Evolutionary conservation across 352 stramenopile species (phyloP), one percentile per base, ranked within the genome.

Genomic region (Thalassiosira hispida): DNA sequence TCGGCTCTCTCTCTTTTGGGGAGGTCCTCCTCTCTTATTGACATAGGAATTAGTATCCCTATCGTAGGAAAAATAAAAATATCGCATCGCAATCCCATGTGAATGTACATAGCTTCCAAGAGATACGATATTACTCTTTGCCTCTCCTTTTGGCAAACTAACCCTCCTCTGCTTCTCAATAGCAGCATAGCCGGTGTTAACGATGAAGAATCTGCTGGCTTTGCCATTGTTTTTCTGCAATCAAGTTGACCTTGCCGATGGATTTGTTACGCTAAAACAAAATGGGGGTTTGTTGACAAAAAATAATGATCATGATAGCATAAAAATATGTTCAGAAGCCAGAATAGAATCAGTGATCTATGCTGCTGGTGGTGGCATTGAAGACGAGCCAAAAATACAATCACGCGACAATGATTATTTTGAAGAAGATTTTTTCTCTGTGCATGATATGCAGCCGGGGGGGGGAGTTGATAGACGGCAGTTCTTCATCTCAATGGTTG

Each of bases 401-500:
- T 55, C 46, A 11, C 3, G n/a, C n/a, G 42, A 38, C n/a, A n/a
- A 31, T 56, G 22, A 56, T 33, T 6, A 59, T 52, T n/a, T 29
- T 47, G 27, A 68, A 38, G 40, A 65, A 59, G 11, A n/a, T 5
- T 49, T 38, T 52, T 44, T 46, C 16, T 14, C 7, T 33, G 18
- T 6, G 0, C 11, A 56, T 46, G 51, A 60, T 40, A 1, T 18
- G 4, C 8, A 73, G 5, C 64, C 9, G 1, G 9, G 20, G 3
- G 9, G 20, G 3, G 57, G 40, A 73, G 8, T 80, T 5, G 69
- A 61, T 35, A 69, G 77, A 52, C 46, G 77, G 31, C 11, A 55
- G 7, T 81, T 85, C 46, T 59, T 85, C 55, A 35, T 61, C 35
- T 72, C 77, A 3, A 59, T 81, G 18, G 29, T 85, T 59, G 66